A percentile compares a stretch with the other conserved stretches of the same genome.
These are phyloP conservation scores for Penicillium robsamsonii DNA, from an alignment of 495 filamentous ascomycete species.

Conservation along the genomic window DNA sequence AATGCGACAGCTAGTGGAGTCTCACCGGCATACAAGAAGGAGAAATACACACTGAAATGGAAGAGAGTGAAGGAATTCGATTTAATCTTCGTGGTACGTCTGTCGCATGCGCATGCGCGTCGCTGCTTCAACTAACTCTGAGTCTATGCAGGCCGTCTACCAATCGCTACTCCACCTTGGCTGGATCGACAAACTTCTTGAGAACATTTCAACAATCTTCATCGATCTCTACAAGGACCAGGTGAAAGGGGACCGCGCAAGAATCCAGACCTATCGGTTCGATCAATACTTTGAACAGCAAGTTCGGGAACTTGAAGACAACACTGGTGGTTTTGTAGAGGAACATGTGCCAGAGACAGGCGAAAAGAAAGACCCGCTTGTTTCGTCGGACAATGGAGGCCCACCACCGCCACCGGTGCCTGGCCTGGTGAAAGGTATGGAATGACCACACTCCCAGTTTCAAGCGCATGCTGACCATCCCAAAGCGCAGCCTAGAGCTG, in stretches of 20 bases:
- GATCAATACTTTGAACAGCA: constrained; percentile 94
- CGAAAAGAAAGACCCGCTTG: constrained; percentile 45
- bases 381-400: constrained; percentile 48
- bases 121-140: constrained; percentile 21
- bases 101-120: constrained; percentile 18
- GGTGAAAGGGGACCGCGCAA: constrained; percentile 74
- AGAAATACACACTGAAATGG: constrained; percentile 96
- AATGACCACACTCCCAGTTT: constrained; percentile 18
- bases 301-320: constrained; percentile 75
- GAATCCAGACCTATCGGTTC: constrained; percentile 72
- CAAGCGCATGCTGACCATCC: constrained; percentile 30
- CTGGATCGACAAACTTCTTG: constrained; percentile 95
- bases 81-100: constrained; percentile 88
- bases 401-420: constrained; percentile 57
- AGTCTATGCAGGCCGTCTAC: constrained; percentile 76
- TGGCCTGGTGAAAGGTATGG: constrained; percentile 50
- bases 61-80: constrained; percentile 86
- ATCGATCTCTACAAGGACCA: constrained; percentile 84
- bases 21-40: constrained; percentile 73
- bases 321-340: constrained; percentile 39
- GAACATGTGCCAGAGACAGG: constrained; percentile 28
- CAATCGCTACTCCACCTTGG: constrained; percentile 90
- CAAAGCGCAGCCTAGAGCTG: constrained; percentile 49
- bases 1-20: constrained; percentile 22
- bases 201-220: constrained; percentile 90